Base-by-base conservation (phyloP, 202 grass and related monocot species). In the Carex arenaria region DNA sequence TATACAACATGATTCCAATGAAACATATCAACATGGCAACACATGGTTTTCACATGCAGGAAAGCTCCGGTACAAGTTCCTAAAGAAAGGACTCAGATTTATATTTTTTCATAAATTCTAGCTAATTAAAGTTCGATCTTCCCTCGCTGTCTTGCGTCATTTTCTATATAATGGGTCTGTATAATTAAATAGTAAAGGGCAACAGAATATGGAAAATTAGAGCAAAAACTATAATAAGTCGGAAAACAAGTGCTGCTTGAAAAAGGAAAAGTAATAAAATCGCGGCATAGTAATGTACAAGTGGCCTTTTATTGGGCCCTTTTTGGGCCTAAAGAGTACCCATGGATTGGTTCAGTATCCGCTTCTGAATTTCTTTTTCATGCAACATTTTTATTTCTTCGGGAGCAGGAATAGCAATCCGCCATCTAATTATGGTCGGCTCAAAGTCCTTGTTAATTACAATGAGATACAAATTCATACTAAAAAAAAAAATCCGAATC, bases 11-110 rank as follows among this genome's bases (percentile, higher is more conserved):
- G 73, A 77, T 77, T 77, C 52, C 73, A 59, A 57, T 17, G 36
- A 77, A 76, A 59, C 73, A 57, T 5, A 75, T 55, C 28, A 57
- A 32, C 73, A 32, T 36, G 52, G 73, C 26, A 76, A 77, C 73
- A 74, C 70, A 77, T 77, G 51, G 7, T 57, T 77, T 77, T 36
- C 73, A 77, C 73, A 77, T 57, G 73, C 73, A 57, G 28, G 51
- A 36, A 23, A 34, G 72, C 51, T 76, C 13, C 0, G 23, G 1
- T 31, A 31, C 52, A 57, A 77, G 14, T 56, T 76, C 72, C 7
- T 76, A 74, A 53, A 74, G 15, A 18, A 59, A 59, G 22, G 47
- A 20, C 59, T 32, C 4, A 32, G 15, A 7, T 17, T 36, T 15
- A 0, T 31, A 54, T 75, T 53, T 54, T 15, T 75, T 4, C 71